Evolutionary conservation across 345 rosid genomes (phyloP), one percentile per base, ranked within the genome.

Genomic region (Nasturtium officinale): DNA sequence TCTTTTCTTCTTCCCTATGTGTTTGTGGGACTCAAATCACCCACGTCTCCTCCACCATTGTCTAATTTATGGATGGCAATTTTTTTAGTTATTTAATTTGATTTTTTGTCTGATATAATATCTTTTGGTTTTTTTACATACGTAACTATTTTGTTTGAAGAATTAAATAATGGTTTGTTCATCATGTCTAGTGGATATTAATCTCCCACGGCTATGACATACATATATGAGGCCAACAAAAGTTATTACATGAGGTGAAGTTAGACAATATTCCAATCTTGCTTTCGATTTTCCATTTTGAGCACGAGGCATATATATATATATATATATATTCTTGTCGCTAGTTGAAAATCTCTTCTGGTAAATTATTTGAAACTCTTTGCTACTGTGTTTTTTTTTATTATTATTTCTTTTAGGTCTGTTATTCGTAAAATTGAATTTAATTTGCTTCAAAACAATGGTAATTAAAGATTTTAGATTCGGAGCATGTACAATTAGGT

Each of bases 41-140:
- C 62, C 68, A 75, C 73, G 68, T 75, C 78, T 60, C 67, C 78
- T 60, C 67, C 68, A 16, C 55, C 21, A 0, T 50, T 28, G 16
- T 37, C 30, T 13, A 37, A 58, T 35, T 25, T 55, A 17, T 15
- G 13, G 66, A 57, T 55, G 57, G 0, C 46, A 15, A 5, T 12
- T 58, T 55, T 55, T 74, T 9, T 38, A 3, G 51, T 3, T 35
- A 2, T 57, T 26, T 17, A n/a, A 3, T 16, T 58, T 13, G 30
- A 25, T 48, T 9, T 9, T 53, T 45, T 42, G 45, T 33, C 47
- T 16, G 17, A 20, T 29, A 13, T 53, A 18, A 42, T 7, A 40
- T 52, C 6, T 37, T 60, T 50, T n/a, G 42, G 1, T 6, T 45
- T 15, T 15, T 30, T 11, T 35, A 48, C 40, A 16, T 35, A 37